Base-by-base conservation (phyloP, 495 filamentous ascomycete species). In the Penicillium ochrochloron region DNA sequence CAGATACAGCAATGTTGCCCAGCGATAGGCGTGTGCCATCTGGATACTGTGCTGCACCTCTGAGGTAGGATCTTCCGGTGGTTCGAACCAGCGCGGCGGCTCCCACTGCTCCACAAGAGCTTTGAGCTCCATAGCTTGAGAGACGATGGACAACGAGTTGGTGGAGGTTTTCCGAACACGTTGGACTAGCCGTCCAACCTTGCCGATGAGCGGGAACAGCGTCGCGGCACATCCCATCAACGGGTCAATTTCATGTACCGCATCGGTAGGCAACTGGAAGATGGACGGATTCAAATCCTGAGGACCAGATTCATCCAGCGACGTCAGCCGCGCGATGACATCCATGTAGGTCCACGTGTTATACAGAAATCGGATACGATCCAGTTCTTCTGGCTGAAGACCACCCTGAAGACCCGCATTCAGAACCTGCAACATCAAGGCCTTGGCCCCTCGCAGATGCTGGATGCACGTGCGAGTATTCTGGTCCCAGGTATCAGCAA, bases 341-440 rank as follows among this genome's bases (percentile, higher is more conserved):
- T 94, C 90, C 87, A 92, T 90, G 67, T 93, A 94, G 19, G 92
- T 81, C 87, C 87, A 93, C 10, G 89, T 88, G 71, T 91, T 93
- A 72, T 89, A 89, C 42, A 94, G 76, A 68, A 93, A 93, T 42
- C 84, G 84, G 53, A 93, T 76, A 11, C 89, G 75, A 44, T 80
- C 75, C 19, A 86, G 72, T 33, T 89, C 85, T 21, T 82, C 73
- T 19, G 70, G 60, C 25, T 55, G 60, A 64, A 76, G 35, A 35
- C 68, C 62, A 23, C 62, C 73, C 62, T 75, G 76, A 52, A 75
- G 76, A 56, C 74, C 80, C 21, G 66, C 70, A 53, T 66, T 70
- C n/a, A 91, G 71, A 0, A 87, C 84, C 65, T 84, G 83, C 35
- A 84, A 80, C 57, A 94, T 82, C 42, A 93, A 70, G 29, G 85